phyloP scores from a whole-genome alignment of 768 basidiomycete species.

The Boletus rufocinnamomeus region DNA sequence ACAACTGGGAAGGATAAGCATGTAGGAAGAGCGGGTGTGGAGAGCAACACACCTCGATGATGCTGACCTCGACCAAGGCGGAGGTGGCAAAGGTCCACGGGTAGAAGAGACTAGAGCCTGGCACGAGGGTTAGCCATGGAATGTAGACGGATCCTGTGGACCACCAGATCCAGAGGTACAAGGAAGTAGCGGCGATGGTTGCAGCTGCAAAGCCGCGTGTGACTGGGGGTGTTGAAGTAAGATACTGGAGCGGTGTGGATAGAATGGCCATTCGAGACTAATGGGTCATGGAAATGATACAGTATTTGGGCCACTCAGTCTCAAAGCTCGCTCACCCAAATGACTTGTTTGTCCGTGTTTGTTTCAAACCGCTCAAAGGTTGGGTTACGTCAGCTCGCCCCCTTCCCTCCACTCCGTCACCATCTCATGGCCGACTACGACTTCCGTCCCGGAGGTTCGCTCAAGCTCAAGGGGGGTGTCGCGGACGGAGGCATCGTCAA shows the following conservation, averaged over 20 bases:
- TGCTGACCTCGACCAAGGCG: conserved; percentile 78
- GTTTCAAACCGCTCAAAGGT: conserved; percentile 10
- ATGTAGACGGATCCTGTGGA: conserved; percentile 42
- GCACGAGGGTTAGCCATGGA: conserved; percentile 78
- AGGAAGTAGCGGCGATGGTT: conserved; percentile 56
- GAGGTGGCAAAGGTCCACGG: conserved; percentile 96
- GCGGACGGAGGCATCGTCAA: conserved; percentile 79
- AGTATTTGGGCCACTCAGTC: background rate
- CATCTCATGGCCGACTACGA: conserved; percentile 78
- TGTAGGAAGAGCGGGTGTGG: background rate
- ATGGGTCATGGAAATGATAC: conserved; percentile 14
- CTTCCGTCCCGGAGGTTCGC: conserved; percentile 81
- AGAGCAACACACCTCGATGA: conserved; percentile 71
- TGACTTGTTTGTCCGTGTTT: conserved; percentile 31
- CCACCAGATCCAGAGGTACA: conserved; percentile 70
- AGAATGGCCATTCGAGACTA: conserved; percentile 65
- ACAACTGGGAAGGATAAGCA: conserved; percentile 53
- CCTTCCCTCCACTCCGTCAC: conserved; percentile 19
- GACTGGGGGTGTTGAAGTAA: conserved; percentile 74
- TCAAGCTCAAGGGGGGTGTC: conserved; percentile 86
- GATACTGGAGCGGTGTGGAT: conserved; percentile 66
- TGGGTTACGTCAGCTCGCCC: conserved; percentile 34
- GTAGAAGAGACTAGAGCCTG: conserved; percentile 77
- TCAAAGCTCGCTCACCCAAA: background rate
- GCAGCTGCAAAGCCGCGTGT: conserved; percentile 71